Conservation (phyloP, 2,329 filamentous ascomycete genomes). For the Endocalyx cinctus region DNA sequence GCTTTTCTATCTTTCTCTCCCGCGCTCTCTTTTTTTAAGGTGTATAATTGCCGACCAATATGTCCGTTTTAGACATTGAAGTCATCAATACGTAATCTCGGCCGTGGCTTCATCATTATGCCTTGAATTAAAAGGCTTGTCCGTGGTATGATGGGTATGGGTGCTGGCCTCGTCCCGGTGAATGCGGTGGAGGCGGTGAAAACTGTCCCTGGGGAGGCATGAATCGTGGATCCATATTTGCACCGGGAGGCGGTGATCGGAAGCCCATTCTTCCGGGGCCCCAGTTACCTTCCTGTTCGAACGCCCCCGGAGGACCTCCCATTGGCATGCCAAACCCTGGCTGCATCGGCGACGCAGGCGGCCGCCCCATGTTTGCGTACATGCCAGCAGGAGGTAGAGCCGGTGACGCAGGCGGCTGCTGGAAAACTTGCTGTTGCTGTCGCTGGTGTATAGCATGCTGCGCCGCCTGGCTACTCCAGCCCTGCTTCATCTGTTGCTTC, state of each 20-base stretch:
- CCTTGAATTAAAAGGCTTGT: slow-evolving; percentile 28
- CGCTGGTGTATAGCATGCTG: slow-evolving; percentile 68
- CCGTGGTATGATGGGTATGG: slow-evolving; percentile 20
- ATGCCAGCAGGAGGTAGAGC: slow-evolving; percentile 24
- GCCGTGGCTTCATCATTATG: too few relatives aligned
- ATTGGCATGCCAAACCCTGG: slow-evolving; percentile 22
- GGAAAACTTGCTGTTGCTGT: slow-evolving; percentile 51
- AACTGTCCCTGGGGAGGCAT: slow-evolving; percentile 19
- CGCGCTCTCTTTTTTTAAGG: too few relatives aligned
- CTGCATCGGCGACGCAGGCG: slow-evolving; percentile 11
- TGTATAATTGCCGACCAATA: too few relatives aligned
- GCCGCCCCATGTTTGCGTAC: slow-evolving; percentile 26
- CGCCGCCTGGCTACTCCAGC: slow-evolving; percentile 64
- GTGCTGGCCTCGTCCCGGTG: slow-evolving; percentile 11
- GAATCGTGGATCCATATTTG: slow-evolving; percentile 22
- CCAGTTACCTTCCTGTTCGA: slow-evolving; percentile 31
- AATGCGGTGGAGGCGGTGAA: slow-evolving; percentile 16
- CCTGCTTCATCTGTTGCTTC: slow-evolving; percentile 65
- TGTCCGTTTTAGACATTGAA: too few relatives aligned
- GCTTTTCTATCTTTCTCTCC: too few relatives aligned
- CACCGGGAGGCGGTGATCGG: too few relatives aligned
- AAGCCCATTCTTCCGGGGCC: too few relatives aligned
- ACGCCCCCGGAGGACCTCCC: slow-evolving; percentile 22
- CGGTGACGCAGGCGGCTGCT: slow-evolving; percentile 27
- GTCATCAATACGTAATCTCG: too few relatives aligned